These are phyloP conservation scores for Starmerella vitae DNA, from an alignment of 805 yeast species.

Conservation along the genomic window DNA sequence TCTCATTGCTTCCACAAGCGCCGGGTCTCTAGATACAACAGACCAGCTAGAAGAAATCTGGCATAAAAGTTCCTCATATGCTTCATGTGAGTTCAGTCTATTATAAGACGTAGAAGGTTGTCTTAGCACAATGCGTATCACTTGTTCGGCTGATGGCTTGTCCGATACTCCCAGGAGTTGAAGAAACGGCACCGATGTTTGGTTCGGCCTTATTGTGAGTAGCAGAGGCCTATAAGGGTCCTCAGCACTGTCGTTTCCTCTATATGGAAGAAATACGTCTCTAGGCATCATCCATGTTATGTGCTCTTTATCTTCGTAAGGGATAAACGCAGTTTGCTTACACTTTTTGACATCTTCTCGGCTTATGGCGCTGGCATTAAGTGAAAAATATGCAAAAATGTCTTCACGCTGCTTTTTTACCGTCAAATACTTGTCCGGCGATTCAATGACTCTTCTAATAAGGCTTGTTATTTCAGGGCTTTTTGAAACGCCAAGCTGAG, in stretches of 20 bases:
- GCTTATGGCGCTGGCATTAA: constrained; percentile 17
- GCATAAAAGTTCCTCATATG: constrained; percentile 21
- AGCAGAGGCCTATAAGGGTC: constrained; percentile 12
- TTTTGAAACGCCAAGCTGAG: constrained; percentile 25
- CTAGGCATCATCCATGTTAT: constrained; percentile 19
- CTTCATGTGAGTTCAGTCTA: constrained; percentile 20
- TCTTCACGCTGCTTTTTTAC: constrained; percentile 15
- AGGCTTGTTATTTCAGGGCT: constrained; percentile 22
- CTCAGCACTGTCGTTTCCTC: constrained; percentile 4
- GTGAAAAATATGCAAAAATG: constrained; percentile 25
- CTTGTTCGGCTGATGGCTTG: constrained; percentile 25
- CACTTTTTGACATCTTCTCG: constrained; percentile 17
- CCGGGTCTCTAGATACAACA: constrained; percentile 3
- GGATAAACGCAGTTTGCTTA: constrained; percentile 21
- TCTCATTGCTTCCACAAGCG: constrained; percentile 22
- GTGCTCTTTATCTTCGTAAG: constrained; percentile 10
- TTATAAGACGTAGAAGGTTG: constrained; percentile 6
- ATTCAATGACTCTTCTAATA: constrained; percentile 13
- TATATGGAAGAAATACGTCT: constrained; percentile 18
- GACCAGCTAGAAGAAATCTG: constrained; percentile 12
- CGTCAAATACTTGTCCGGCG: constrained; percentile 20
- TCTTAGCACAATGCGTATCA: constrained; percentile 17
- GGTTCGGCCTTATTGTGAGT: constrained; percentile 7
- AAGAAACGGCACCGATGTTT: constrained; percentile 24
- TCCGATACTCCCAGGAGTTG: constrained; percentile 26